These are phyloP conservation scores for Myriangium duriaei DNA, from an alignment of 2,329 filamentous ascomycete genomes.

Conservation along the genomic window DNA sequence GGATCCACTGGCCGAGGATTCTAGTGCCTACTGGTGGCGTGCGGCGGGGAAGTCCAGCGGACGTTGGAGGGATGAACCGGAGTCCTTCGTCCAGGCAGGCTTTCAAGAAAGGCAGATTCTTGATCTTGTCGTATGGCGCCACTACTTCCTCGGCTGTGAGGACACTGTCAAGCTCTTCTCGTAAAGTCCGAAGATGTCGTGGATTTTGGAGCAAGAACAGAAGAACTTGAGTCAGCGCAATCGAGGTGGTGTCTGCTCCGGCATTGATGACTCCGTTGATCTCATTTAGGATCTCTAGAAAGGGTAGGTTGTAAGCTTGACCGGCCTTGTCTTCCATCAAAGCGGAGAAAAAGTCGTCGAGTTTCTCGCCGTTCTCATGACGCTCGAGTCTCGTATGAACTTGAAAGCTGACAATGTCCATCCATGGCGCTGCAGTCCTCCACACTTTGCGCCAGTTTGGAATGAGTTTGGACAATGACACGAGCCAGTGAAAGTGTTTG, in stretches of 20 bases:
- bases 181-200: constrained; percentile 2
- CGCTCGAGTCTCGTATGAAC: constrained; percentile 19
- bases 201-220: constrained; percentile 11
- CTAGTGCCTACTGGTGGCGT: constrained; percentile 33
- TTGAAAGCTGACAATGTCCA: too few species aligned
- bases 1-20: constrained; percentile 35
- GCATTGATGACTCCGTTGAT: too few species aligned
- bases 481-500: constrained; percentile 37
- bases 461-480: constrained; percentile 36
- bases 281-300: too few species aligned
- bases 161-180: constrained; percentile 26
- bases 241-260: constrained; percentile 11
- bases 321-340: constrained; percentile 28
- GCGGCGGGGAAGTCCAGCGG: constrained; percentile 31
- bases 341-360: constrained; percentile 39
- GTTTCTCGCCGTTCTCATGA: constrained; percentile 33
- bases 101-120: constrained; percentile 40
- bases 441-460: constrained; percentile 32
- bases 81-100: constrained; percentile 41
- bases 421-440: too few species aligned
- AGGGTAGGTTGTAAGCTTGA: constrained; percentile 16
- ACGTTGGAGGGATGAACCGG: constrained; percentile 33
- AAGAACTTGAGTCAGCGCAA: constrained; percentile 11
- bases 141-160: constrained; percentile 32
- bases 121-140: constrained; percentile 39